Base-by-base conservation (phyloP, 2,329 filamentous ascomycete genomes). In the Talaromyces sp. region DNA sequence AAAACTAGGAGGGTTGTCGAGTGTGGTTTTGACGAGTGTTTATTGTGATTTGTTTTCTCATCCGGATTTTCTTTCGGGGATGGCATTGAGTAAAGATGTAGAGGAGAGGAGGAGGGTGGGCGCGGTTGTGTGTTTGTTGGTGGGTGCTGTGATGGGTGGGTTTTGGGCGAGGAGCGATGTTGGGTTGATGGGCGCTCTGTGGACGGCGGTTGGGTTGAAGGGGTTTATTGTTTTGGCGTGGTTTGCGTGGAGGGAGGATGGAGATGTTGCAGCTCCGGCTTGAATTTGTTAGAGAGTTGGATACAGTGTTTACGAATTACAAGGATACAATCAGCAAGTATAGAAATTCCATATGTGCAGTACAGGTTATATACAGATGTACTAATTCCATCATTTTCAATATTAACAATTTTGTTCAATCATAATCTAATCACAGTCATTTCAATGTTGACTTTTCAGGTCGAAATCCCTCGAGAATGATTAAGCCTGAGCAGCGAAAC, bases 31-130 rank as follows among this genome's bases (percentile, higher is more conserved):
- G 66, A 94, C 91, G 1, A 92, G 89, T 73, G 88, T 91, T 68
- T 94, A 93, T 79, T 93, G 90, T 73, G 91, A 94, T 74, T 73
- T 94, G 22, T 92, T 92, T 70, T 90, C 88, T 1, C 90, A 92
- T 71, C 78, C 82, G 10, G 79, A 81, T 8, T 67, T 88, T n/a
- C 75, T 86, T 4, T 67, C 79, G 1, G 67, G 75, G 13, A 5
- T 2, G 1, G 54, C 62, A 0, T 17, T 58, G 3, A n/a, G 22
- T 1, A 71, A 75, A 1, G 84, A 86, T 64, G 74, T 80, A 0
- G 85, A 87, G 72, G 76, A 86, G 58, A 85, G 86, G 72, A 77
- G 84, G 59, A 78, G 86, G 54, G 72, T 79, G 0, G 80, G 78
- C 0, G 85, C 85, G 1, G 81, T 85, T 1, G 34, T 84, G 1